Evolutionary conservation across 2,329 filamentous ascomycete species (phyloP), one percentile per base, ranked within the genome.

Genomic region (Colletotrichum coccodes): DNA sequence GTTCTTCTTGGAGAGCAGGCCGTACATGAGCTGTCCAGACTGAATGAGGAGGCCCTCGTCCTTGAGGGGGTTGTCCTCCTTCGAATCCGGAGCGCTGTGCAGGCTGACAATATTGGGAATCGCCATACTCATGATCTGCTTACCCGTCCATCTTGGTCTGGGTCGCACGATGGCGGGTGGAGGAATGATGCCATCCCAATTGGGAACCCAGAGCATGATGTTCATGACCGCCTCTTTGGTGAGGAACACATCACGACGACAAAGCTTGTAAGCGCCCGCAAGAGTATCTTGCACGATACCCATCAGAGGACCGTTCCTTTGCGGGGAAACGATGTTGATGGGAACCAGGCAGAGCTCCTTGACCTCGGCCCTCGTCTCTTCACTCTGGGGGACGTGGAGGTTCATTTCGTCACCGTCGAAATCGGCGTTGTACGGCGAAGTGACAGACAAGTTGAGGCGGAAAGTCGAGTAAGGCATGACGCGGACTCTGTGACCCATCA

Each of bases 381-480:
- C 95, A 42, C 93, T 96, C 78, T 99, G 96, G 4, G 96, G 97
- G 60, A 99, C 97, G 88, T 99, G 96, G 83, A 99, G 90, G 79
- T 99, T 99, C 96, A 99, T 99, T 82, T 99, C 96, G 80, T 99
- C 96, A 83, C 96, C 96, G 78, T 99, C 96, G 83, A 99, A 99
- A 93, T 99, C 96, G 75, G 96, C 96, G 84, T 99, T 99, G 86
- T 99, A 99, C 0, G 96, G 96, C 32, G 95, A 97, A 0, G 97
- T 99, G 77, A 99, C 96, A 0, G 96, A 99, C 74, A 99, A 82
- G 77, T 99, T 99, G 53, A 99, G 88, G 72, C 96, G 92, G 86
- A 99, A 99, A 1, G 96, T 99, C 6, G 96, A 99, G 81, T 97
- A 99, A 3, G 96, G 96, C 95, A 99, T 98, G 70, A 99, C 96